Evolutionary conservation across 129 eudicot genomes (phyloP), one percentile per base, ranked within the genome.

Genomic region (Deinandra increscens): DNA sequence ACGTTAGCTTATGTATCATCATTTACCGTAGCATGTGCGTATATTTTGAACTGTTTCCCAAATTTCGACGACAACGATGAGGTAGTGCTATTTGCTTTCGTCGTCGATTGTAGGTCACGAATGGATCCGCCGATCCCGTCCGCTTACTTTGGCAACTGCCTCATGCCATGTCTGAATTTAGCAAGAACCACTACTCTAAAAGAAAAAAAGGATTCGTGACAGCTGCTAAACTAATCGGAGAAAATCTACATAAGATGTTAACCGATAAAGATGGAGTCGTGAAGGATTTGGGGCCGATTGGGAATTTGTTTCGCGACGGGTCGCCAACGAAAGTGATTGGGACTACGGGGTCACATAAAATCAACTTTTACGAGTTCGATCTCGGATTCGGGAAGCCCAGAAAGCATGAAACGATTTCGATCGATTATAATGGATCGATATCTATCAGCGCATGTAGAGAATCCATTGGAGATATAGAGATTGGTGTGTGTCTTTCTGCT

Each of bases 321-420:
- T 0, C 8, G 17, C 62, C 37, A 23, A 23, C 2, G 62, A 53
- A 3, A 31, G 11, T 0, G n/a, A 55, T 4, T 7, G 15, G 15
- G n/a, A 15, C 23, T 0, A 17, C 17, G 0, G 38, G 62, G 23
- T 11, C 62, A 22, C 18, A 37, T 11, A 55, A 55, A 23, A 15
- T 55, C 38, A 11, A 26, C 0, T 55, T 10, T 55, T 55, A 23
- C 12, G 62, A 55, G 38, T 55, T 55, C 8, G 62, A 55, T 55
- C 23, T 55, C 1, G 62, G 62, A 6, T 55, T 55, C 26, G 62
- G 38, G 37, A 55, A 12, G 62, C 38, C 62, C 3, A 12, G 0
- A 55, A 55, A 55, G 62, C 37, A 55, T 55, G 38, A 55, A 55
- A 23, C 17, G 17, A 26, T 55, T 26, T 55, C 62, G 17, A 55